Conservation (phyloP, 73 alveolate species). For the Uronychia binucleata region DNA sequence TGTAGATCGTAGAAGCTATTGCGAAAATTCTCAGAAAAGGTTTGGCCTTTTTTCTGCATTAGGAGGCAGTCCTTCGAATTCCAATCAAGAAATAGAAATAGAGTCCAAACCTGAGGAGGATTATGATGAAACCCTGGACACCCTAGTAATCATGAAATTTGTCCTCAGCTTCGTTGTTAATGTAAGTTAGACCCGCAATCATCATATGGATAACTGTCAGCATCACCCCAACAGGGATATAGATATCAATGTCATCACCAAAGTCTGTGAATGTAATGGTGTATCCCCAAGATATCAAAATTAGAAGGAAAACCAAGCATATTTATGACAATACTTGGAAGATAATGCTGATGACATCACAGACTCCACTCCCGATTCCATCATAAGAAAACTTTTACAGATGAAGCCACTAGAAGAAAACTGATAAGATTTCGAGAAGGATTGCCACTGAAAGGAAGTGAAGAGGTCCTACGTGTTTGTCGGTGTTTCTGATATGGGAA, state of each 20-base stretch:
- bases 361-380: conserved; percentile 34
- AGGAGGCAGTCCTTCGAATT: conserved; percentile 12
- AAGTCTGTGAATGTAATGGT: conserved; percentile 22
- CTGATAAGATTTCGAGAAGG: conserved; percentile 3
- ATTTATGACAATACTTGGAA: conserved; percentile 22
- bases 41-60: background rate
- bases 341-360: conserved; percentile 26
- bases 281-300: conserved; percentile 47
- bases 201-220: conserved; percentile 32
- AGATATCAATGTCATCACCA: conserved; percentile 20
- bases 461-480: conserved; percentile 14
- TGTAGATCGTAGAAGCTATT: conserved; percentile 37
- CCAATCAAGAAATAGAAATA: conserved; percentile 28
- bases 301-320: conserved; percentile 20
- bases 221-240: conserved; percentile 45
- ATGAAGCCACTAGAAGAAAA: conserved; percentile 32
- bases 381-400: conserved; percentile 16
- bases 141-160: conserved; percentile 59
- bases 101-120: conserved; percentile 18
- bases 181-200: conserved; percentile 35
- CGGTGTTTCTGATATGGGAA: background rate
- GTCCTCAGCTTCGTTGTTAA: conserved; percentile 47
- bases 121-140: conserved; percentile 37
- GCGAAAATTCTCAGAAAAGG: conserved; percentile 26
- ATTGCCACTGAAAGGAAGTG: conserved; percentile 18